Evolutionary conservation across 805 yeast species (phyloP).

Genomic region (Candida glaebosa): DNA sequence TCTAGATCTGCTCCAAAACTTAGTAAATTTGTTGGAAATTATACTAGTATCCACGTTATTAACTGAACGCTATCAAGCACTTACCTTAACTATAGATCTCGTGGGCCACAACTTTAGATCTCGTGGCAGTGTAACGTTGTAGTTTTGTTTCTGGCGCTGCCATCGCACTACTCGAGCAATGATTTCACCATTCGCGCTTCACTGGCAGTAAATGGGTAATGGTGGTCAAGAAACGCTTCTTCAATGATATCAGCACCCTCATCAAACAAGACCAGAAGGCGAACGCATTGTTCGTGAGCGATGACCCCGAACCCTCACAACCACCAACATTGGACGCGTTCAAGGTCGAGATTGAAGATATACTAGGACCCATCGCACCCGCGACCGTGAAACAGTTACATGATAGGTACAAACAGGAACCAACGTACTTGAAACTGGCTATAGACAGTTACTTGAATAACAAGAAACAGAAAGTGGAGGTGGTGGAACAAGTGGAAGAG

Average conservation of each 20-base stretch:
- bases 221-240: conserved; percentile 7
- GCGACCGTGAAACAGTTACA: conserved; percentile 10
- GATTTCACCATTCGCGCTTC: no score
- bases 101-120: no score
- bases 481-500: background rate
- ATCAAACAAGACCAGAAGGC: background rate
- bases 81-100: no score
- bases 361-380: conserved; percentile 6
- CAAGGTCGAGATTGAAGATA: conserved; percentile 1
- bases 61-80: no score
- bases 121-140: no score
- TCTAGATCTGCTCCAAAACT: no score
- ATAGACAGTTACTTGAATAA: conserved; percentile 41
- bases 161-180: no score
- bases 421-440: conserved; percentile 15
- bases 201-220: no score
- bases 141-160: no score
- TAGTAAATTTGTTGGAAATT: no score
- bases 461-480: background rate
- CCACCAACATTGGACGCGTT: background rate
- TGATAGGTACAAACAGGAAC: conserved; percentile 11
- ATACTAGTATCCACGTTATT: no score
- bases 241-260: conserved; percentile 2
- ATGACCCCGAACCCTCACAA: conserved; percentile 5
- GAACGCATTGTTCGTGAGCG: conserved; percentile 9